Evolutionary conservation across 306 rosid genomes (phyloP), one percentile per base, ranked within the genome.

Genomic region (Acacia melanoxylon): DNA sequence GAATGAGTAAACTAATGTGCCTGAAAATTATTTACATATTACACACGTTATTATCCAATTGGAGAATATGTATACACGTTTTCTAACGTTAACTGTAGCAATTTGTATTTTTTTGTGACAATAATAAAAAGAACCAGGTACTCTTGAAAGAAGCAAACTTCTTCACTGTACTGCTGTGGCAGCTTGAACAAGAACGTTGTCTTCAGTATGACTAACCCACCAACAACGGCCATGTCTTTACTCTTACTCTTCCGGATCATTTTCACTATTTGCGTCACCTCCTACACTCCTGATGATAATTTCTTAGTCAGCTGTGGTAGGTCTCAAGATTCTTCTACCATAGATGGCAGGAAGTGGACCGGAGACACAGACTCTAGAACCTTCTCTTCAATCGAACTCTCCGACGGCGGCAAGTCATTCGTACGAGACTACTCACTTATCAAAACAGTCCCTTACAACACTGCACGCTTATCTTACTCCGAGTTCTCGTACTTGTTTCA

Each of bases 401-500:
- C 40, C 33, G 0, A 63, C 16, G 29, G 6, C 8, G 2, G 41
- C 68, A 4, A 11, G 20, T 19, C 10, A 31, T 10, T 29, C 0
- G 66, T 10, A 27, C 24, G 6, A 4, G 45, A 1, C 45, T 1
- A 41, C 45, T 1, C 45, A 31, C 35, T 31, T 31, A 3, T 2
- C 35, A 31, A 31, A 2, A 31, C 3, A 3, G 13, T 14, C 58
- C 69, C 77, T 1, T 56, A 79, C n/a, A 4, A 8, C 22, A 40
- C 77, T 8, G 71, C 77, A 25, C 69, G 71, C 27, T 17, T 79
- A 33, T 79, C 83, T 22, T 31, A 2, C 46, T 56, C 46, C 3
- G 6, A 69, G 41, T 79, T 79, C 59, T 54, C 59, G 27, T 79
- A 79, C 70, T 79, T 69, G 0, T 71, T 88, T 6, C 76, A 76